Conservation (phyloP, 1,139 yeast genomes). For the Scheffersomyces insectosa region DNA sequence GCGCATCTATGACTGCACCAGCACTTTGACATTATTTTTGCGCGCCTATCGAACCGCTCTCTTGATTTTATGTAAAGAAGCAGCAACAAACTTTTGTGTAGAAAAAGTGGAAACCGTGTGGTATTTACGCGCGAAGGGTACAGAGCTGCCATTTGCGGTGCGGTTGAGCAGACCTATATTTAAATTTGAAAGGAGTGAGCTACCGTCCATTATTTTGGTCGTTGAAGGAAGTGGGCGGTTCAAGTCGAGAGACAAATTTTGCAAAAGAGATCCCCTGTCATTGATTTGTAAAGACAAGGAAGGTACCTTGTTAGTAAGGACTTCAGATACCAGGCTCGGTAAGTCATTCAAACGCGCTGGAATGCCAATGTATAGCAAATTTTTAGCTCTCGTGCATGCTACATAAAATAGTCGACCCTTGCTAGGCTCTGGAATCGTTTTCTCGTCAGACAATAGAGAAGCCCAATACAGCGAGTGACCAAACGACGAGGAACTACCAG, state of each 20-base stretch:
- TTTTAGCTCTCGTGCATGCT: constrained; percentile 64
- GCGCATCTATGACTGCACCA: constrained; percentile 9
- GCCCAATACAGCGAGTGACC: constrained; percentile 19
- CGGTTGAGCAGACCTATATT: no score
- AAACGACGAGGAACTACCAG: constrained; percentile 28
- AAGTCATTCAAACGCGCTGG: not conserved
- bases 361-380: constrained; percentile 42
- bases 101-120: no score
- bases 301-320: constrained; percentile 15
- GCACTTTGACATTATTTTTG: not conserved
- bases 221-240: constrained; percentile 8
- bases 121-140: no score
- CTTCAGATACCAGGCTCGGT: not conserved
- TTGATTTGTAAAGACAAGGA: constrained; percentile 3
- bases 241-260: constrained; percentile 8
- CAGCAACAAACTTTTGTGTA: no score
- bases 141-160: no score
- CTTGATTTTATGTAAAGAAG: no score
- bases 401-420: constrained; percentile 54
- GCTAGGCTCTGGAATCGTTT: constrained; percentile 8
- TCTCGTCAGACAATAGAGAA: constrained; percentile 8
- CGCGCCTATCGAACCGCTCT: no score
- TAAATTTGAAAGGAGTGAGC: no score
- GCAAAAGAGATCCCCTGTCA: constrained; percentile 4
- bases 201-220: constrained; percentile 11